Percentiles rank a stretch among this genome's conserved stretches.
These are phyloP conservation scores for Rhododendron simsii DNA, from an alignment of 148 eudicot genomes.

Conservation along the genomic window DNA sequence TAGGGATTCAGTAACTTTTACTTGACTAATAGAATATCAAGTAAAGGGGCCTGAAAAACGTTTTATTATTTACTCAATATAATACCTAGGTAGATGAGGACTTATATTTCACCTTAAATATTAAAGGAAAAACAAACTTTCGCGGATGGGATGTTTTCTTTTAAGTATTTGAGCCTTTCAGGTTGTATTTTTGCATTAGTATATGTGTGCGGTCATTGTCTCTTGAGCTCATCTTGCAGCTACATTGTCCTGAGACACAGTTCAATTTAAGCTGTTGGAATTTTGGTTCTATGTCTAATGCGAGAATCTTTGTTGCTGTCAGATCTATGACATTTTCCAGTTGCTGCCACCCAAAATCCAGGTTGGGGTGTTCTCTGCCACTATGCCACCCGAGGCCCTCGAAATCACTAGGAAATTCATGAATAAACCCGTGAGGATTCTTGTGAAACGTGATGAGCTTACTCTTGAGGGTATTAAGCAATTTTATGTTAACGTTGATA, in stretches of 20 bases:
- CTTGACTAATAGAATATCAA: too few relatives aligned
- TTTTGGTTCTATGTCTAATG: neutral
- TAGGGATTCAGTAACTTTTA: neutral
- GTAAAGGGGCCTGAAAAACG: too few relatives aligned
- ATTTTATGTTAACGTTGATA: conserved; percentile 69
- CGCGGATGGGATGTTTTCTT: neutral
- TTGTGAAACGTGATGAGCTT: conserved; percentile 81
- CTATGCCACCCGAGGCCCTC: conserved; percentile 82
- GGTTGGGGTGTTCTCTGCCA: conserved; percentile 77
- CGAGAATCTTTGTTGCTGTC: conserved; percentile 2
- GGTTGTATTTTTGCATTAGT: neutral
- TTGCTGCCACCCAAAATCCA: conserved; percentile 66
- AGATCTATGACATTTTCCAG: conserved; percentile 73
- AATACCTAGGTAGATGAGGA: neutral
- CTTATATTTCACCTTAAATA: neutral
- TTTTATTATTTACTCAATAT: too few relatives aligned
- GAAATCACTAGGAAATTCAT: conserved; percentile 76
- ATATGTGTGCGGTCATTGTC: neutral
- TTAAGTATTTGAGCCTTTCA: neutral
- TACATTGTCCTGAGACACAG: neutral
- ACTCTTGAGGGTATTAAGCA: conserved; percentile 84
- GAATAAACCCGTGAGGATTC: conserved; percentile 77
- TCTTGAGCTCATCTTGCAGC: neutral
- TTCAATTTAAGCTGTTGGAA: neutral
- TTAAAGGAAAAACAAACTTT: neutral